Evolutionary conservation across 345 rosid species (phyloP), one percentile per base, ranked within the genome.

Genomic region (Limnanthes douglasii): DNA sequence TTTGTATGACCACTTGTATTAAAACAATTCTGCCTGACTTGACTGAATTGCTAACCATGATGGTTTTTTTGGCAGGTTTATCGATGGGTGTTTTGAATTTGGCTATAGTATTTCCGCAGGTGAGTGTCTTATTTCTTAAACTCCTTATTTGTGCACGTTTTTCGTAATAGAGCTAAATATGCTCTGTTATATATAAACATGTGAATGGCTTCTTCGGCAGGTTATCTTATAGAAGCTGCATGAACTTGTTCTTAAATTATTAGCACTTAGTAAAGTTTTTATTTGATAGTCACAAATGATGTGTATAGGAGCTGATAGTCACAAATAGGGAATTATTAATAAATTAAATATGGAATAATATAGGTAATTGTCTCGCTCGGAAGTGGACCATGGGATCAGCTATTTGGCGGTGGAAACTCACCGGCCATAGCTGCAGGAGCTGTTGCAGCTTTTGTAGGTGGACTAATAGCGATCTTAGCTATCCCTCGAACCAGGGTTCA

Each of bases 101-200:
- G 61, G 98, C 96, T 27, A 67, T 84, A 39, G 96, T 90, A 51
- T 65, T 84, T 41, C 98, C 98, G 36, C 98, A 90, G 93, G 98
- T 90, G 46, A 19, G 37, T 29, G 12, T 41, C 16, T 37, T 37
- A 21, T n/a, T 27, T 24, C 39, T 41, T 8, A 10, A 12, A 28
- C 12, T n/a, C n/a, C n/a, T n/a, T n/a, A n/a, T n/a, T n/a, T n/a
- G n/a, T n/a, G n/a, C n/a, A n/a, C n/a, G n/a, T n/a, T n/a, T n/a
- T 28, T n/a, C 14, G 3, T 28, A 15, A 28, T 11, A 28, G 6
- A 28, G 2, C 13, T 28, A 2, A n/a, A 10, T 28, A 6, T 10
- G 12, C 13, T 3, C 13, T 28, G 12, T 11, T 28, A 11, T n/a
- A n/a, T n/a, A n/a, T n/a, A n/a, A n/a, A n/a, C n/a, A n/a, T n/a